phyloP scores from a whole-genome alignment of 371 early-diverging fungal genomes.

The Mortierella sp. region DNA sequence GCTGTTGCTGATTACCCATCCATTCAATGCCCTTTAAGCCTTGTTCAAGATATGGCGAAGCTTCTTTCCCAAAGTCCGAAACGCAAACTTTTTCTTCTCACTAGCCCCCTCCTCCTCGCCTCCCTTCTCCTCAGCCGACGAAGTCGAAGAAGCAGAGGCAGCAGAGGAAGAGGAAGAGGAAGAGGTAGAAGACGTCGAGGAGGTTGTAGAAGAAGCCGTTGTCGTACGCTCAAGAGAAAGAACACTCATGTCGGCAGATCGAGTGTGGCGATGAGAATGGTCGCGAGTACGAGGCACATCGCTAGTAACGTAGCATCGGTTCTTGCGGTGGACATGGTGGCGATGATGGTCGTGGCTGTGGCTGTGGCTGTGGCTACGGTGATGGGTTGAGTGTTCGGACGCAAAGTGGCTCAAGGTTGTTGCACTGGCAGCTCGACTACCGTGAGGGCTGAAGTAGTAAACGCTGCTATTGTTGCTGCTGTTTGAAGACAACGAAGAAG shows the following conservation, averaged over 20 bases:
- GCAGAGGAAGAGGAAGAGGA: not conserved
- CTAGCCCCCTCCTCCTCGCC: not conserved
- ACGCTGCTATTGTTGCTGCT: not conserved
- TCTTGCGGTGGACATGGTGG: constrained; percentile 1
- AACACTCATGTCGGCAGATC: not conserved
- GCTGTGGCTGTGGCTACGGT: not conserved
- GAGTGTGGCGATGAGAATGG: not conserved
- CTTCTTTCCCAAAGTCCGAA: not conserved
- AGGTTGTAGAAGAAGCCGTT: not conserved
- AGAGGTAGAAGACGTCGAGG: not conserved
- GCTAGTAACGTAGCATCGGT: constrained; percentile 9
- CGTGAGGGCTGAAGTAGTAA: not conserved
- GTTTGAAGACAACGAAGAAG: not conserved
- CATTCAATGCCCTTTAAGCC: not conserved
- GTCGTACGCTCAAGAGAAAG: constrained; percentile 6
- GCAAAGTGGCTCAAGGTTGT: not conserved
- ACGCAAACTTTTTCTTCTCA: not conserved
- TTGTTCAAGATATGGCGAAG: not conserved
- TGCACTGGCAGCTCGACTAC: not conserved
- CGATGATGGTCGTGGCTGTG: not conserved
- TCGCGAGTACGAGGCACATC: not conserved
- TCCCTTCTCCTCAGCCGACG: not conserved
- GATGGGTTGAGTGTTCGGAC: not conserved
- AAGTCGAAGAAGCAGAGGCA: not conserved
- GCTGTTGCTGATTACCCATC: not conserved